Base-by-base conservation (phyloP, 2,329 filamentous ascomycete species). In the Fusarium siculi region DNA sequence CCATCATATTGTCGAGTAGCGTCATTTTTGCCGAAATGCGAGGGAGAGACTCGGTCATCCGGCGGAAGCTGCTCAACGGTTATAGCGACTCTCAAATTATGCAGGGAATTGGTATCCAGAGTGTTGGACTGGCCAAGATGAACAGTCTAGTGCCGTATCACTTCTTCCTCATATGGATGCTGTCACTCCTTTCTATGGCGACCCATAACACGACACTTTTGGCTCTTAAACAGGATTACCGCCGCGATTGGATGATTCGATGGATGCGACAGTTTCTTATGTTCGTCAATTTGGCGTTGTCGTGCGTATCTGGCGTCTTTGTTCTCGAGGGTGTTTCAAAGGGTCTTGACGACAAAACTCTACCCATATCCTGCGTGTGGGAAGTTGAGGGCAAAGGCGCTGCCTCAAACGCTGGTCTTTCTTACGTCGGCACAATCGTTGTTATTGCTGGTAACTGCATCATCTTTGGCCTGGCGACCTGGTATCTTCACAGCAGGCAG, bases 81-180 rank as follows among this genome's bases (percentile, higher is more conserved):
- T 90, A 92, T 81, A 90, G 87, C 23, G 91, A 93, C 80, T 90
- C 92, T 77, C 90, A 93, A 80, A 90, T 93, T 79, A 83, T 93
- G 61, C 90, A 90, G 23, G 90, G 91, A 44, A 92, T 93, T 78
- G 90, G 88, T n/a, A 88, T 93, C 63, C 90, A 93, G 78, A 85
- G 84, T 74, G 85, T 93, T 30, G 91, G 88, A 0, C 85, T 93
- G 3, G 87, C 87, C 9, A 89, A 90, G 76, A 87, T 88, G 77
- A 81, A 85, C 50, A 83, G 83, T 9, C 86, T 93, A 78, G 85
- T 91, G 1, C 87, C 90, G 0, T 93, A 93, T 78, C 91, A 93
- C 80, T 92, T 93, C 82, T 92, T 92, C 82, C 86, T 92, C 61
- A 88, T 93, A 72, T 93, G 90, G 91, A 90, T 92, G 83, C 82